phyloP scores from a whole-genome alignment of 768 basidiomycete species.

The Pholiota conissans region DNA sequence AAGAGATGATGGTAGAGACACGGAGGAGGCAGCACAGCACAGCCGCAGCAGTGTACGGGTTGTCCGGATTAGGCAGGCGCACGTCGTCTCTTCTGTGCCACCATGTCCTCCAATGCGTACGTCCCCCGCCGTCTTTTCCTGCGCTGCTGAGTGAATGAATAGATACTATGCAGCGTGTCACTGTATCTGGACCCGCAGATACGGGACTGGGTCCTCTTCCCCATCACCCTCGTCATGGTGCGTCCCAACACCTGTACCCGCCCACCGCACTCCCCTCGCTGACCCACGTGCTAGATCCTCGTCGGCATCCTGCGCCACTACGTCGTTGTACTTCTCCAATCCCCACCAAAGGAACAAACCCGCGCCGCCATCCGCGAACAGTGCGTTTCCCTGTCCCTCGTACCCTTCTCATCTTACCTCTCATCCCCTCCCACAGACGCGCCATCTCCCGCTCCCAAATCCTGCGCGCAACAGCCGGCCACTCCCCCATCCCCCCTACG shows the following conservation, averaged over 20 bases:
- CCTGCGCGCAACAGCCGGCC: slow-evolving; percentile 75
- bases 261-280: not conserved
- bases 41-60: slow-evolving; percentile 12
- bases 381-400: slow-evolving; percentile 46
- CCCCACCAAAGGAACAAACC: slow-evolving; percentile 77
- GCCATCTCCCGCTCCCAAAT: slow-evolving; percentile 82
- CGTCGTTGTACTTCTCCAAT: slow-evolving; percentile 82
- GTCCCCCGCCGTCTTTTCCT: slow-evolving; percentile 19
- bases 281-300: slow-evolving; percentile 58
- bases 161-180: slow-evolving; percentile 47
- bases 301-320: slow-evolving; percentile 94
- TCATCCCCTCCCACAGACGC: slow-evolving; percentile 42
- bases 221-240: slow-evolving; percentile 97
- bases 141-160: slow-evolving; percentile 1
- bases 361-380: slow-evolving; percentile 87
- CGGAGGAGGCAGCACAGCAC: slow-evolving; percentile 7
- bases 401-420: slow-evolving; percentile 1
- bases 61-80: slow-evolving; percentile 14
- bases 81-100: slow-evolving; percentile 13
- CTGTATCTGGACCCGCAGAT: slow-evolving; percentile 93
- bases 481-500: slow-evolving; percentile 76
- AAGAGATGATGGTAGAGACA: slow-evolving; percentile 7
- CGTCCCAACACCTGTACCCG: slow-evolving; percentile 22
- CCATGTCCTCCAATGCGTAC: slow-evolving; percentile 41
- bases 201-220: slow-evolving; percentile 91